Evolutionary conservation across 2,329 filamentous ascomycete genomes (phyloP), one percentile per base, ranked within the genome.

Genomic region (Aureobasidium sp.): DNA sequence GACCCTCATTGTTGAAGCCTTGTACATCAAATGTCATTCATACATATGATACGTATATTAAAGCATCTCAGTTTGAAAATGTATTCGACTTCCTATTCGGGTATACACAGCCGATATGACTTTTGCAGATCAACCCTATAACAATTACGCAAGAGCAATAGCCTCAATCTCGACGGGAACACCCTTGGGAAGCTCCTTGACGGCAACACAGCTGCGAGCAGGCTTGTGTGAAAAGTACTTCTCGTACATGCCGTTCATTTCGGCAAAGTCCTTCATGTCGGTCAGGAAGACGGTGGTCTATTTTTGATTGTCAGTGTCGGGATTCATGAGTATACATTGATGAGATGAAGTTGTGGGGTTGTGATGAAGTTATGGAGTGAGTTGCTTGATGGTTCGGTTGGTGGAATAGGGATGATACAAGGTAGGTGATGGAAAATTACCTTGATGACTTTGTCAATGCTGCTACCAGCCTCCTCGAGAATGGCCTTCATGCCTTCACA

Each of bases 121-220:
- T 37, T 37, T 37, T 37, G 34, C 11, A 14, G 34, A 37, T 58
- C 41, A 44, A 10, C 32, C 10, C 41, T 13, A 16, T 11, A 27
- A 41, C 7, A 44, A n/a, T 42, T 62, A 65, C 27, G 64, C 45
- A 16, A 84, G 75, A 64, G 91, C 91, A 79, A 94, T 88, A 73
- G 86, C 89, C 82, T 96, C 91, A 72, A 96, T 94, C 81, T 96
- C 91, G 29, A 96, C 86, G 63, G 91, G 86, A 45, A 91, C 91
- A 61, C 86, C 86, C 81, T 92, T 91, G 64, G 91, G 91, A 66
- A 96, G 82, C 68, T 89, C 85, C 81, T 94, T 92, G 66, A 95
- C 92, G 5, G 91, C 91, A 59, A 96, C 90, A 73, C 91, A 96
- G 77, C 87, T 91, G 68, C 90, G 83, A n/a, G 90, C 88, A 25